A percentile compares a stretch with the other conserved stretches of the same genome.
Conservation (phyloP, 192 early-diverging fungal species). For the Phlyctochytrium planicorne region DNA sequence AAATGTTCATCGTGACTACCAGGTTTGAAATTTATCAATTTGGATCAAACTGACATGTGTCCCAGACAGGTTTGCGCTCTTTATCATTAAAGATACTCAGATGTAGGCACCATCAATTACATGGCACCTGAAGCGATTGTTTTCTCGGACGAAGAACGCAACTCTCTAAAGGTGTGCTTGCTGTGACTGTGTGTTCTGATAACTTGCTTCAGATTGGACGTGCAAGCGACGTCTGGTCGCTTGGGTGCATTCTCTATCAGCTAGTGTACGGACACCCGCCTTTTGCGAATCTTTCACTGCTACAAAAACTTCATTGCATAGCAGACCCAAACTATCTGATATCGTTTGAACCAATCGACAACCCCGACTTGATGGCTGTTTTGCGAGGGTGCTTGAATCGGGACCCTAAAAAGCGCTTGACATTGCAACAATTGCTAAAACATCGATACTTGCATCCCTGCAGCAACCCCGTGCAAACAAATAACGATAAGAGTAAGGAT, state of each 20-base stretch:
- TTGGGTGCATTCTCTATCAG: conserved; percentile 92
- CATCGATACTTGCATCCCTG: conserved; percentile 34
- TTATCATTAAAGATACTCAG: no score
- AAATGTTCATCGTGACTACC: conserved; percentile 84
- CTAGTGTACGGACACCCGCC: conserved; percentile 85
- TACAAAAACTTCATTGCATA: conserved; percentile 73
- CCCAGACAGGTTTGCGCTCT: no score
- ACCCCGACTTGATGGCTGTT: conserved; percentile 45
- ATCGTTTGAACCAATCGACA: conserved; percentile 52
- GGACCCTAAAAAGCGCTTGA: conserved; percentile 61
- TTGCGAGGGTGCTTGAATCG: conserved; percentile 71
- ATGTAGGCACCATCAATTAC: conserved; percentile 92
- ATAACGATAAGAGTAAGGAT: no score
- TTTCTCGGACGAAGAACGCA: conserved; percentile 28
- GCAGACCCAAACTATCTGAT: conserved; percentile 68
- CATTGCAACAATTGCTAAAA: conserved; percentile 66
- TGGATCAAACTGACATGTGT: no score
- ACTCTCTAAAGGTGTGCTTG: conserved; percentile 26
- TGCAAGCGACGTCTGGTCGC: conserved; percentile 84
- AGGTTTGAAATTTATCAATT: no score
- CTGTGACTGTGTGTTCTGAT: neutral
- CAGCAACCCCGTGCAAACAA: no score
- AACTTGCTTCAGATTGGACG: conserved; percentile 62
- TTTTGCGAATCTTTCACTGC: conserved; percentile 66
- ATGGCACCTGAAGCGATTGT: conserved; percentile 92